Conservation (phyloP, 2,329 filamentous ascomycete species). For the Shiraia bambusicola region DNA sequence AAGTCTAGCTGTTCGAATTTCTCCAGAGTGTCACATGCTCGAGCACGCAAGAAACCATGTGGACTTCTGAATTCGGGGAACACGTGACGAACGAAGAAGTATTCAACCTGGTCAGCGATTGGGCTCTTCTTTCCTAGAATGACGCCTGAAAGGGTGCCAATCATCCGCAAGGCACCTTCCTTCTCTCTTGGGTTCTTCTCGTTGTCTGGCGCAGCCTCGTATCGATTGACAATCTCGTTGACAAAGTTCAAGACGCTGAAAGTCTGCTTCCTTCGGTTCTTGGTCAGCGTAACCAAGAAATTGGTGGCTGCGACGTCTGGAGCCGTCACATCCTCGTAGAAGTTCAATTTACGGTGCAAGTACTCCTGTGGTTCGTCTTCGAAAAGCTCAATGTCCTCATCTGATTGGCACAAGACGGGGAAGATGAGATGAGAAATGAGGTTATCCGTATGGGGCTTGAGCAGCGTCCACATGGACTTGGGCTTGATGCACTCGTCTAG, state of each 20-base stretch:
- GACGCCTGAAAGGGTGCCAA: constrained; percentile 89
- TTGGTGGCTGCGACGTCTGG: constrained; percentile 96
- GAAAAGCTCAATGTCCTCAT: constrained; percentile 92
- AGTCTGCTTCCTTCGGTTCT: constrained; percentile 91
- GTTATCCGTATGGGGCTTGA: constrained; percentile 91
- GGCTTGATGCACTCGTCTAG: constrained; percentile 96
- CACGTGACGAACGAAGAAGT: constrained; percentile 96
- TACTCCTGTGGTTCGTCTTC: constrained; percentile 95
- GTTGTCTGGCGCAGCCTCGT: constrained; percentile 78
- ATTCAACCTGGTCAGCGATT: constrained; percentile 95
- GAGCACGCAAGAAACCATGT: constrained; percentile 88
- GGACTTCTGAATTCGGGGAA: constrained; percentile 96
- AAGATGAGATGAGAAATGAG: constrained; percentile 94
- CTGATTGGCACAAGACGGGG: constrained; percentile 86
- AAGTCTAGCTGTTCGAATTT: constrained; percentile 98
- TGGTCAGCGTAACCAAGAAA: constrained; percentile 92
- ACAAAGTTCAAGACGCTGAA: constrained; percentile 94
- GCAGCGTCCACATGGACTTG: constrained; percentile 92
- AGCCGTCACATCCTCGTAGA: constrained; percentile 93
- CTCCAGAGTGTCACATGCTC: constrained; percentile 95
- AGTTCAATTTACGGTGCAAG: constrained; percentile 94
- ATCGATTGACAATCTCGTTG: constrained; percentile 91
- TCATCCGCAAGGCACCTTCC: constrained; percentile 95
- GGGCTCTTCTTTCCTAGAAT: constrained; percentile 98
- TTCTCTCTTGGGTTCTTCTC: constrained; percentile 95